phyloP scores from a whole-genome alignment of 1,284 basidiomycete species.

The Sporisorium reilianum region DNA sequence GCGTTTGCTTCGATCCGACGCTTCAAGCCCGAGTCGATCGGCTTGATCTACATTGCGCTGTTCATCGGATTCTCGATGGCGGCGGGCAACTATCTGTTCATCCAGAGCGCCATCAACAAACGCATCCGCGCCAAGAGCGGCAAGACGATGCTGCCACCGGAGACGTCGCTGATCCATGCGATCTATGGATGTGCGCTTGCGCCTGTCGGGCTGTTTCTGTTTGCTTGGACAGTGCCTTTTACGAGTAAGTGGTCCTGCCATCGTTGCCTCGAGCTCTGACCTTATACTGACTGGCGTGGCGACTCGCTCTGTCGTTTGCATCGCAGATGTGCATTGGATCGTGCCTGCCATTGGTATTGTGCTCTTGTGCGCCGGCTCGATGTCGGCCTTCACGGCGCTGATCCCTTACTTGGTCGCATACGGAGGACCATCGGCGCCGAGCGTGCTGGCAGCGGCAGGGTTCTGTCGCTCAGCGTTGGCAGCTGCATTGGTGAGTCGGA shows the following conservation, averaged over 20 bases:
- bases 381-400: conserved; percentile 40
- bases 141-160: conserved; percentile 25
- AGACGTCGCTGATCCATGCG: conserved; percentile 36
- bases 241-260: conserved; percentile 14
- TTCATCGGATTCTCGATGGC: conserved; percentile 45
- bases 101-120: conserved; percentile 34
- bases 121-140: conserved; percentile 28
- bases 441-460: conserved; percentile 39
- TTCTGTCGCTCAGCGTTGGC: conserved; percentile 42
- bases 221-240: conserved; percentile 40
- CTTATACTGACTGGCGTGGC: background rate
- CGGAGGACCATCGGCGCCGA: conserved; percentile 39
- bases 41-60: conserved; percentile 41
- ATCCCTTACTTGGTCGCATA: conserved; percentile 47
- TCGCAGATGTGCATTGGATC: conserved; percentile 39
- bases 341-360: conserved; percentile 39
- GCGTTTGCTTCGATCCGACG: conserved; percentile 43
- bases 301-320: too few relatives aligned
- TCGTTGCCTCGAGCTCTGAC: background rate
- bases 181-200: conserved; percentile 41
- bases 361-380: conserved; percentile 37
- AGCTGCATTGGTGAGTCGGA: conserved; percentile 28
- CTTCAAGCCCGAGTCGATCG: conserved; percentile 35
- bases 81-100: conserved; percentile 21
- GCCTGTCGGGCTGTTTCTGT: conserved; percentile 33